Conservation (phyloP, 768 basidiomycete species). For the Kondoa subrosea region DNA sequence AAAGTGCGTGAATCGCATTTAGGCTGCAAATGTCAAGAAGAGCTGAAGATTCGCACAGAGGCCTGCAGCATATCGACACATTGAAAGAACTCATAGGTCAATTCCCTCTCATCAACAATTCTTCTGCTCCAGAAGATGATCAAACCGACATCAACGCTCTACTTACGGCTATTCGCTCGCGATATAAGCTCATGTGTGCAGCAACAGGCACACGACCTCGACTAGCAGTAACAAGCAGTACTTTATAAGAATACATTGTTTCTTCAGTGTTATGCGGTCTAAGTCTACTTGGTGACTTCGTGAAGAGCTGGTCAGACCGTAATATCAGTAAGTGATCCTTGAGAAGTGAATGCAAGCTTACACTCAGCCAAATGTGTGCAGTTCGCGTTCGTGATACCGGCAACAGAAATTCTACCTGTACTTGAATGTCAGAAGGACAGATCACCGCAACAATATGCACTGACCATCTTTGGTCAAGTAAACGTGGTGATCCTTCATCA, state of each 20-base stretch:
- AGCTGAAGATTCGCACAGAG: constrained; percentile 6
- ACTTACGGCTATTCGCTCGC: constrained; percentile 66
- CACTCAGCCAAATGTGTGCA: constrained; percentile 27
- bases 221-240: constrained; percentile 13
- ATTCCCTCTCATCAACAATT: constrained; percentile 63
- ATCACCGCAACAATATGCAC: neutral
- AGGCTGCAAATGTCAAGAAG: constrained; percentile 1
- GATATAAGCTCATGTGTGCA: constrained; percentile 73
- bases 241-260: constrained; percentile 4
- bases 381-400: constrained; percentile 27
- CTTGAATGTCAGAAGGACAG: neutral
- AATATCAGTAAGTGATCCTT: neutral
- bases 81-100: constrained; percentile 53
- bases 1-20: constrained; percentile 7
- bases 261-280: neutral
- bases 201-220: constrained; percentile 51
- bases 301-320: constrained; percentile 16
- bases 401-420: constrained; percentile 27
- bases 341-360: neutral
- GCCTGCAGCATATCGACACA: constrained; percentile 30
- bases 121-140: constrained; percentile 1
- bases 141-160: constrained; percentile 51
- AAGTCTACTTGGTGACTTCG: constrained; percentile 25
- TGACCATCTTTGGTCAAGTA: constrained; percentile 23
- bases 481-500: constrained; percentile 27